Evolutionary conservation across 805 yeast genomes (phyloP).

Genomic region (Metschnikowia cerradonensis): DNA sequence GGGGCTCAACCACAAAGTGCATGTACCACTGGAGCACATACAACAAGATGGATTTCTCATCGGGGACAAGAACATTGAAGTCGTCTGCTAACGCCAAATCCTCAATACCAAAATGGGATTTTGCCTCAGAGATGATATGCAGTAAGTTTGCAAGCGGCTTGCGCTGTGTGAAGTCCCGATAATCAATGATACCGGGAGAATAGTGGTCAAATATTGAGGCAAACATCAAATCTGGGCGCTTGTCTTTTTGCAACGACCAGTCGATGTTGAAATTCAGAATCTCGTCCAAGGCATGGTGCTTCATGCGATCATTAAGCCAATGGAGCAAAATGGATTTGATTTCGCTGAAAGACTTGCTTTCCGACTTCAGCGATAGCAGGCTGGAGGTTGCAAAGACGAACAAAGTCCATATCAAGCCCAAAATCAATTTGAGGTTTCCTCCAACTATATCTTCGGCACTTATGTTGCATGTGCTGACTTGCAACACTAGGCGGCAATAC

Average conservation of each 20-base stretch:
- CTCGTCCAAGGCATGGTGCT: slow-evolving; percentile 18
- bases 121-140: slow-evolving; percentile 40
- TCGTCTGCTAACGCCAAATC: slow-evolving; percentile 54
- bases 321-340: slow-evolving; percentile 32
- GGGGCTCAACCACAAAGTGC: slow-evolving; percentile 21
- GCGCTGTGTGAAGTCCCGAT: slow-evolving; percentile 23
- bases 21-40: slow-evolving; percentile 60
- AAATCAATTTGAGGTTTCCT: slow-evolving; percentile 43
- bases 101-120: slow-evolving; percentile 45
- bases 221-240: slow-evolving; percentile 44
- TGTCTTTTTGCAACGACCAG: slow-evolving; percentile 48
- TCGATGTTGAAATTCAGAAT: slow-evolving; percentile 49
- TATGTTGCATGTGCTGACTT: slow-evolving; percentile 40
- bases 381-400: slow-evolving; percentile 39
- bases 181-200: slow-evolving; percentile 17
- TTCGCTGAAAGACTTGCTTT: slow-evolving; percentile 25
- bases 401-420: slow-evolving; percentile 49
- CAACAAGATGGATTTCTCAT: slow-evolving; percentile 57
- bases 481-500: slow-evolving; percentile 36
- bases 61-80: slow-evolving; percentile 46
- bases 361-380: slow-evolving; percentile 19
- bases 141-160: slow-evolving; percentile 13
- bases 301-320: slow-evolving; percentile 47
- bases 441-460: slow-evolving; percentile 49
- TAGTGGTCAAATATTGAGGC: slow-evolving; percentile 33